Base-by-base conservation (phyloP, 2,329 filamentous ascomycete genomes). In the Waltergamsia citrina region DNA sequence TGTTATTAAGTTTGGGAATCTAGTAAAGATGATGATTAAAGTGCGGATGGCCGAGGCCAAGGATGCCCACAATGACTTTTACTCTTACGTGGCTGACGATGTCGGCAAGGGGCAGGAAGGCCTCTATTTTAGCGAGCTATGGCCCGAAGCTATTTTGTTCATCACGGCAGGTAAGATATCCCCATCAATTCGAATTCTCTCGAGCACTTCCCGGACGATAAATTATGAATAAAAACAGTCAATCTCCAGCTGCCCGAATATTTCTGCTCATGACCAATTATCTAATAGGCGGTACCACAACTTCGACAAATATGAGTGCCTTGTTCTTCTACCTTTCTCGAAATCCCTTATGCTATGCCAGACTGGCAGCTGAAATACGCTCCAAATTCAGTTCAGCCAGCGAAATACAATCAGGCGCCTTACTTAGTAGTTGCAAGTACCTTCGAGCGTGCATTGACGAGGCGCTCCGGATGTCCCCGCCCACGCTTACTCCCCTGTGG, bases 361-460 rank as follows among this genome's bases (percentile, higher is more conserved):
- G 44, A 21, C 26, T 63, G 10, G 43, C 41, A 3, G 17, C 46
- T 2, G 62, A 66, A 42, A 43, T 65, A 4, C 52, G 58, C 4
- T 39, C 43, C 1, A 24, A 46, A 1, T 63, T 62, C 4, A 60
- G 63, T 32, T 47, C 41, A 12, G 37, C 54, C 14, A 38, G 28
- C 16, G 57, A 62, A 2, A 59, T 66, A 29, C 40, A 42, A 3
- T 37, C 44, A 6, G 51, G 56, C 1, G 35, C 52, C 1, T 44
- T 41, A 6, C 43, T 67, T 0, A 54, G 47, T 21, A 37, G 38
- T 2, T 59, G 59, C 24, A 30, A 23, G 1, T 67, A 60, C 35
- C 50, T 69, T 2, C 48, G 51, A 11, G 64, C 63, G 4, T 61
- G 57, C 29, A 51, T 69, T 18, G 59, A 49, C 28, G 43, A 50